These are phyloP conservation scores for Nitzschia palea DNA, from an alignment of 108 stramenopile species.

Conservation along the genomic window DNA sequence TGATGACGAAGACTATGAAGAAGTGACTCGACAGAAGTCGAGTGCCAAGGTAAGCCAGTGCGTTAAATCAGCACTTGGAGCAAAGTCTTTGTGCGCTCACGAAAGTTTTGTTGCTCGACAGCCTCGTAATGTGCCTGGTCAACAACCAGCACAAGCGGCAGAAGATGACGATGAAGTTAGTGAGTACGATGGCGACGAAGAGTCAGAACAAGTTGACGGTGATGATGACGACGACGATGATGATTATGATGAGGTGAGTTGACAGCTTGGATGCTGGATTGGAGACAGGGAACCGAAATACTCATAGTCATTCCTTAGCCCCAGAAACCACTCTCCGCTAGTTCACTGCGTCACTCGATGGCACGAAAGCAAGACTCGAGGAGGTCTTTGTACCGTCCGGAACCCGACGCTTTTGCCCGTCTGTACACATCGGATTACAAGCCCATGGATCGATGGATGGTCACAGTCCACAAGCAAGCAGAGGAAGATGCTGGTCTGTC, in stretches of 20 bases:
- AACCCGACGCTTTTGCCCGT: constrained; percentile 8
- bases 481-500: constrained; percentile 13
- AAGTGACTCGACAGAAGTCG: neutral
- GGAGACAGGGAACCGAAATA: neutral
- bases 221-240: constrained; percentile 18
- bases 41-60: no score
- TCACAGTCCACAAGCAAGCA: constrained; percentile 18
- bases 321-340: neutral
- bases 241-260: constrained; percentile 5
- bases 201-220: neutral
- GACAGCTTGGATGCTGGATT: no score
- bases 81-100: no score
- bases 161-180: neutral
- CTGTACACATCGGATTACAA: constrained; percentile 19
- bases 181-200: neutral
- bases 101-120: no score
- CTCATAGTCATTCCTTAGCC: neutral
- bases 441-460: constrained; percentile 30
- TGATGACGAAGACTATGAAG: neutral
- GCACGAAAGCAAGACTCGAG: neutral
- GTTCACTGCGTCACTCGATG: neutral
- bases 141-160: neutral
- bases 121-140: no score
- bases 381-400: neutral
- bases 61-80: no score